Percentiles rank a stretch among this genome's conserved stretches.
Conservation (phyloP, 2,329 filamentous ascomycete genomes). For the Claviceps purpurea region DNA sequence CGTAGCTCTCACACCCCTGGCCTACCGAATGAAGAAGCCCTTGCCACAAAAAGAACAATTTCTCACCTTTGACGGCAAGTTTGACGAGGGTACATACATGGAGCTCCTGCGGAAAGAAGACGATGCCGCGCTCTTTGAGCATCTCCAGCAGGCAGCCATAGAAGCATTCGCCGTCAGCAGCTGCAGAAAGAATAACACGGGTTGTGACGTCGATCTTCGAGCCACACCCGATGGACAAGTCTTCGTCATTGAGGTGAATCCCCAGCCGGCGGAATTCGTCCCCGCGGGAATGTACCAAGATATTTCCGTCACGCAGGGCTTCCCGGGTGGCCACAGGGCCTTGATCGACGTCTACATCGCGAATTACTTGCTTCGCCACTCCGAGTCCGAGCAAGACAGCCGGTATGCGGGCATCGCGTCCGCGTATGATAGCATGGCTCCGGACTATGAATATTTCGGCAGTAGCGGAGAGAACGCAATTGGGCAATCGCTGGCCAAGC, state of each 20-base stretch:
- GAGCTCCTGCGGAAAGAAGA: not conserved
- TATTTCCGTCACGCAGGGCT: not conserved
- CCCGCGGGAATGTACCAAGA: not conserved
- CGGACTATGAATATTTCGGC: not conserved
- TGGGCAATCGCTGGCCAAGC: not conserved
- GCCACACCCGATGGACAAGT: not conserved
- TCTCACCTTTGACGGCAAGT: constrained; percentile 1
- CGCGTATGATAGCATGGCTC: fast-evolving
- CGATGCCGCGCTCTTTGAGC: not conserved
- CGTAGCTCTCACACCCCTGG: not conserved
- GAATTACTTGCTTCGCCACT: not conserved
- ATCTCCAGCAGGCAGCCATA: not conserved
- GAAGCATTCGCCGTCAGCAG: not conserved
- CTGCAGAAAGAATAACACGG: not conserved
- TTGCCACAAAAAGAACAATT: not conserved
- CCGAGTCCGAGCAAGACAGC: not conserved
- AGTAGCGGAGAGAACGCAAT: not conserved
- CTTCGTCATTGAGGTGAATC: constrained; percentile 1
- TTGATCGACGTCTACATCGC: constrained; percentile 1
- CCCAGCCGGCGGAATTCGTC: not conserved
- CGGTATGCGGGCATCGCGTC: not conserved
- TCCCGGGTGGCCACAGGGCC: not conserved
- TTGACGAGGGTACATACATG: not conserved
- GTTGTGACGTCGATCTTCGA: not conserved
- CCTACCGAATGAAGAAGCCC: not conserved